Evolutionary conservation across 331 rosid species (phyloP).

Genomic region (Saraca asoca): DNA sequence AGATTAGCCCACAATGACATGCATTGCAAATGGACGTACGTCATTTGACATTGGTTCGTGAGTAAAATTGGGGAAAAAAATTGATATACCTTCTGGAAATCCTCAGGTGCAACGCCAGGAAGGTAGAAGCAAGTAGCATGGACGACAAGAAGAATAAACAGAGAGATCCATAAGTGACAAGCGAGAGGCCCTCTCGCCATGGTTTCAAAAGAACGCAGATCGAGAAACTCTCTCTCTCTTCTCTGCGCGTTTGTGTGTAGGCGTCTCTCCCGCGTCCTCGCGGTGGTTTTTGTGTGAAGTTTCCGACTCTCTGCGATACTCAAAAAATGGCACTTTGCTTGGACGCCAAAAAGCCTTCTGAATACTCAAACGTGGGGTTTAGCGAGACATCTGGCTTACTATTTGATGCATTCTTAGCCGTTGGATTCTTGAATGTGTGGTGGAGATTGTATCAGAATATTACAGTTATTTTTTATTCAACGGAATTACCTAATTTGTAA

Average conservation of each 20-base stretch:
- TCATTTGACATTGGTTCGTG: background rate
- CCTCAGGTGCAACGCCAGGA: conserved; percentile 97
- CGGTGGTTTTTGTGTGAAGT: conserved; percentile 28
- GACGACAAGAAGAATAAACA: conserved; percentile 46
- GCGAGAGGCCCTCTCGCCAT: conserved; percentile 73
- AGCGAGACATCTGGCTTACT: conserved; percentile 16
- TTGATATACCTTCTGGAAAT: conserved; percentile 63
- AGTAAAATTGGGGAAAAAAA: background rate
- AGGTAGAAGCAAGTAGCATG: conserved; percentile 71
- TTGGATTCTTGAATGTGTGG: conserved; percentile 12
- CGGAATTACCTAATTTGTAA: background rate
- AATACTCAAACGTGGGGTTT: conserved; percentile 29
- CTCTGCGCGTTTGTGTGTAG: background rate
- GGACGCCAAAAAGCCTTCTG: conserved; percentile 23
- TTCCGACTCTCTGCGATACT: conserved; percentile 5
- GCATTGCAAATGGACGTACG: conserved; percentile 13
- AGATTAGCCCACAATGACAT: conserved; percentile 17
- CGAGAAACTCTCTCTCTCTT: conserved; percentile 32
- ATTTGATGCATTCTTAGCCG: conserved; percentile 26
- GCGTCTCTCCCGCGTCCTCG: conserved; percentile 17
- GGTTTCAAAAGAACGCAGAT: conserved; percentile 44
- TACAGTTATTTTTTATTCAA: too few relatives aligned
- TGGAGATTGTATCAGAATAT: conserved; percentile 15
- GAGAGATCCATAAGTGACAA: conserved; percentile 59
- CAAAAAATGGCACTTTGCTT: conserved; percentile 4